Conservation (phyloP, 2,329 filamentous ascomycete species). For the Tolypocladium amazonense region DNA sequence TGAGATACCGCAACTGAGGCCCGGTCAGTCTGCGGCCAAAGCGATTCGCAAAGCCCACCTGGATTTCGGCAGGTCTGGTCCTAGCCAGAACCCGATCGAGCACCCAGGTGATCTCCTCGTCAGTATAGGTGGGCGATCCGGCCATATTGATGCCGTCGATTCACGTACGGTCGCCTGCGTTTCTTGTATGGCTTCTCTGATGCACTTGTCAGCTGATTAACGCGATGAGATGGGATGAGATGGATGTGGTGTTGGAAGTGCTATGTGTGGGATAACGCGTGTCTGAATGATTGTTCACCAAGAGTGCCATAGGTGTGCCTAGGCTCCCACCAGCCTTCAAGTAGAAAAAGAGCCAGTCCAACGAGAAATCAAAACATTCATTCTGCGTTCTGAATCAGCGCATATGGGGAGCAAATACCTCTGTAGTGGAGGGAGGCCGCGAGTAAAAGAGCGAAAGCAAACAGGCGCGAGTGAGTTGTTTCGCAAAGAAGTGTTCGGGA, state of each 20-base stretch:
- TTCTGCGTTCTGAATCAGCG: background rate
- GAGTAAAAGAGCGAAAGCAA: background rate
- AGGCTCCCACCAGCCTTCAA: background rate
- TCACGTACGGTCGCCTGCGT: background rate
- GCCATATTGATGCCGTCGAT: slow-evolving; percentile 13
- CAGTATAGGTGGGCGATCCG: slow-evolving; percentile 21
- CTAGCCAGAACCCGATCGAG: slow-evolving; percentile 16
- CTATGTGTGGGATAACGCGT: background rate
- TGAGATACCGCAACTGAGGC: slow-evolving; percentile 28
- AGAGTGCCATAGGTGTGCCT: background rate
- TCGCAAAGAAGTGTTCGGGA: background rate
- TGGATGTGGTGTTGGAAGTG: background rate
- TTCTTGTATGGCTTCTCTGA: background rate
- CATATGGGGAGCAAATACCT: background rate
- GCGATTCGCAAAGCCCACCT: slow-evolving; percentile 12
- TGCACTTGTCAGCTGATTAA: background rate
- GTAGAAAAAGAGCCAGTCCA: background rate
- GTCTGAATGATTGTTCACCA: background rate
- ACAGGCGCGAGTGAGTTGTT: background rate
- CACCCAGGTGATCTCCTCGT: slow-evolving; percentile 23
- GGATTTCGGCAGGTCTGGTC: slow-evolving; percentile 14
- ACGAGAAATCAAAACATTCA: background rate
- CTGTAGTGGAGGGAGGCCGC: background rate
- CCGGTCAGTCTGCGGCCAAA: slow-evolving; percentile 19
- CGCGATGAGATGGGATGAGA: background rate